Conservation (phyloP, 805 yeast genomes). For the Candida gorgasii region DNA sequence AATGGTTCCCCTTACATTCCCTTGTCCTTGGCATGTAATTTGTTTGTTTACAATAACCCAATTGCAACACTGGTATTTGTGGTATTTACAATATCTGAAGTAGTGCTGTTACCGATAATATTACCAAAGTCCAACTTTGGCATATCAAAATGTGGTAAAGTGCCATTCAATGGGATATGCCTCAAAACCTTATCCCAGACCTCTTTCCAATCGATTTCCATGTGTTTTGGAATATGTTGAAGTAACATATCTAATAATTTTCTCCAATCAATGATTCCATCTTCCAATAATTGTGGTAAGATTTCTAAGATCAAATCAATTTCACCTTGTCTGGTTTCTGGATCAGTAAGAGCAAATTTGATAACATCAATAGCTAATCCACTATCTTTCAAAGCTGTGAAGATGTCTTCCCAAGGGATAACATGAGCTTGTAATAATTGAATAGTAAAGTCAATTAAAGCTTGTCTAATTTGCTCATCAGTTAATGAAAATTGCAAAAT, state of each 20-base stretch:
- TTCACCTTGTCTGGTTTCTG: slow-evolving; percentile 28
- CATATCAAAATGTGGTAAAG: not conserved
- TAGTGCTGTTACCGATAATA: not conserved
- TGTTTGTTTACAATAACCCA: not conserved
- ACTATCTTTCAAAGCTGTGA: slow-evolving; percentile 28
- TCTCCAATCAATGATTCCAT: slow-evolving; percentile 14
- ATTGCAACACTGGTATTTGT: not conserved
- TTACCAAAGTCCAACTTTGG: not conserved
- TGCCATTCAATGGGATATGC: not conserved
- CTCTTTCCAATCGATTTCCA: not conserved
- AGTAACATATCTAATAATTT: slow-evolving; percentile 8
- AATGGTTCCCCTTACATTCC: too few relatives aligned
- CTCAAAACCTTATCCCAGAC: not conserved
- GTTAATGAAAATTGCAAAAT: slow-evolving; percentile 28
- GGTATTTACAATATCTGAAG: not conserved
- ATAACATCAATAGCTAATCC: slow-evolving; percentile 32
- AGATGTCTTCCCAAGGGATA: slow-evolving; percentile 33
- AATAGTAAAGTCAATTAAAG: slow-evolving; percentile 24
- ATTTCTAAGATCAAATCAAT: slow-evolving; percentile 26
- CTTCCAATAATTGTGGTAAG: slow-evolving; percentile 20
- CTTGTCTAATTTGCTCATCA: slow-evolving; percentile 28
- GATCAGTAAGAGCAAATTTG: slow-evolving; percentile 26
- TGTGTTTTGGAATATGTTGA: slow-evolving; percentile 5
- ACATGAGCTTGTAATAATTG: slow-evolving; percentile 28
- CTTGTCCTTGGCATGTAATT: too few relatives aligned